Conservation (phyloP, 2,329 filamentous ascomycete genomes). For the Xylaria sp. region DNA sequence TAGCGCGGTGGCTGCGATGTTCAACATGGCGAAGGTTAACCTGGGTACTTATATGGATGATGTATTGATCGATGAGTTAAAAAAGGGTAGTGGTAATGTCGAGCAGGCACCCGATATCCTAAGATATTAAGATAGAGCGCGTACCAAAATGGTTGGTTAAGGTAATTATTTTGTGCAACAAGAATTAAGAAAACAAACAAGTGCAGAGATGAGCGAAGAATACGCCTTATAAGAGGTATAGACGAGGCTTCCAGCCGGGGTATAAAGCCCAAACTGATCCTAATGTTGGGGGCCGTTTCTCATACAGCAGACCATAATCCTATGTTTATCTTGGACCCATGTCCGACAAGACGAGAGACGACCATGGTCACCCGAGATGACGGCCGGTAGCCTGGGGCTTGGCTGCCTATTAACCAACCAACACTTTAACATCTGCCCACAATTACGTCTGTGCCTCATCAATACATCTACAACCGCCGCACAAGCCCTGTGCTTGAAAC, state of each 20-base stretch:
- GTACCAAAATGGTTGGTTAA: neutral
- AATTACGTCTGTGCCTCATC: neutral
- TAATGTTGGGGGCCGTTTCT: conserved; percentile 4
- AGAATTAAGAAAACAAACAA: neutral
- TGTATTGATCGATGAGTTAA: neutral
- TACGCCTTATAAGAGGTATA: conserved; percentile 4
- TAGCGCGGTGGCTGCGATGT: conserved; percentile 37
- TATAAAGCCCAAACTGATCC: neutral
- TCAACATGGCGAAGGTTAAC: conserved; percentile 37
- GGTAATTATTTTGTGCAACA: neutral
- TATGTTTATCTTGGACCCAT: neutral
- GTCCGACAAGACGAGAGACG: neutral
- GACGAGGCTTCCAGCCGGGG: neutral
- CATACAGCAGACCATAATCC: neutral
- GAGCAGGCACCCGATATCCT: neutral
- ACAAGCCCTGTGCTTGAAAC: neutral
- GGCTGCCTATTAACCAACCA: neutral
- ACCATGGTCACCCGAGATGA: neutral
- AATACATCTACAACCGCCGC: neutral
- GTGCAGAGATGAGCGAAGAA: neutral
- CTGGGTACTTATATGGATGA: neutral
- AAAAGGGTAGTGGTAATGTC: neutral
- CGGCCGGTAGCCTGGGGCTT: neutral
- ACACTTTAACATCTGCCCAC: neutral
- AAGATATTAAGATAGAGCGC: neutral